Evolutionary conservation across 352 stramenopile genomes (phyloP).

Genomic region (Stramenopiles sp.): DNA sequence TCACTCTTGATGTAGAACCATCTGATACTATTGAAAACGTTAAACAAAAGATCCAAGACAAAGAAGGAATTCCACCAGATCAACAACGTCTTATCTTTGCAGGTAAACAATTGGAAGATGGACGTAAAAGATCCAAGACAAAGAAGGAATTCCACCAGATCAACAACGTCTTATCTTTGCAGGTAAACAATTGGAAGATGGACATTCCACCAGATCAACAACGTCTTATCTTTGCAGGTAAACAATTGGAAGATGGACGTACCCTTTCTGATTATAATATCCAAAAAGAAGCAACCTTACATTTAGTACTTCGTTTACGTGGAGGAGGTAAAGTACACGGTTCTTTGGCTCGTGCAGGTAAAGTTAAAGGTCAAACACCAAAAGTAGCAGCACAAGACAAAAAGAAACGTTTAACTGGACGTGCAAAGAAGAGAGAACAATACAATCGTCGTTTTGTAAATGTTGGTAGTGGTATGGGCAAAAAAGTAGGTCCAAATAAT

Average conservation of each 20-base stretch:
- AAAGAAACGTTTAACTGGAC: constrained; percentile 88
- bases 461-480: constrained; percentile 86
- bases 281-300: constrained; percentile 77
- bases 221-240: too few species aligned
- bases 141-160: too few species aligned
- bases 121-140: too few species aligned
- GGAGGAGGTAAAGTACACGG: constrained; percentile 88
- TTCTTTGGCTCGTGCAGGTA: constrained; percentile 98
- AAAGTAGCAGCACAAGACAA: constrained; percentile 96
- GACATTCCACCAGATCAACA: too few species aligned
- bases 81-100: too few species aligned
- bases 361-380: constrained; percentile 98
- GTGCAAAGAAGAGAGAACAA: constrained; percentile 98
- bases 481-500: constrained; percentile 92
- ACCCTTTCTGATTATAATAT: not conserved
- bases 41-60: constrained; percentile 2
- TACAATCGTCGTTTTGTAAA: constrained; percentile 99
- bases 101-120: too few species aligned
- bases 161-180: too few species aligned
- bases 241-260: not conserved
- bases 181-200: too few species aligned
- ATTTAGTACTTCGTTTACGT: constrained; percentile 86
- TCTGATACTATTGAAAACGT: not conserved
- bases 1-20: not conserved
- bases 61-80: not conserved